Evolutionary conservation across 2,329 filamentous ascomycete genomes (phyloP).

Genomic region (Annulohypoxylon truncatum): DNA sequence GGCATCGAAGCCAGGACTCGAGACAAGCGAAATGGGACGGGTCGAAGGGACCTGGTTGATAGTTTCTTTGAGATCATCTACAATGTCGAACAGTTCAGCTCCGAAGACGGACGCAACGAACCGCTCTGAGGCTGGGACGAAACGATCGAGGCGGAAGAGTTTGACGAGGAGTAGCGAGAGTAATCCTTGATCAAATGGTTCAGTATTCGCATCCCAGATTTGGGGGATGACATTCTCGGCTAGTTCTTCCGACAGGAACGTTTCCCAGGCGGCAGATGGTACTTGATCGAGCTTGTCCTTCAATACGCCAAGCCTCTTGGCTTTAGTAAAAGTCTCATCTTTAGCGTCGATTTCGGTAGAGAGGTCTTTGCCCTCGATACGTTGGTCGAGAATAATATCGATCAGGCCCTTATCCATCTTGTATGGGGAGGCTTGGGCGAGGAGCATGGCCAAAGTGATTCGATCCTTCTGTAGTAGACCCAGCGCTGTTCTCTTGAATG

Average conservation of each 20-base stretch:
- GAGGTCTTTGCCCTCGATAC: slow-evolving; percentile 80
- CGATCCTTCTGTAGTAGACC: slow-evolving; percentile 93
- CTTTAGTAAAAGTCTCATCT: slow-evolving; percentile 75
- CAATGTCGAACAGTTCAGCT: slow-evolving; percentile 80
- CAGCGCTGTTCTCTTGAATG: slow-evolving; percentile 93
- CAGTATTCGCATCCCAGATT: slow-evolving; percentile 74
- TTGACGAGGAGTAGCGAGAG: slow-evolving; percentile 91
- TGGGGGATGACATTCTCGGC: slow-evolving; percentile 86
- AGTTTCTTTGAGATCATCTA: slow-evolving; percentile 86
- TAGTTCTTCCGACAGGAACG: slow-evolving; percentile 85
- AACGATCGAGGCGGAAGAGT: slow-evolving; percentile 93
- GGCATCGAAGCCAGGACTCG: slow-evolving; percentile 95
- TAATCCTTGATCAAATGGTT: slow-evolving; percentile 79
- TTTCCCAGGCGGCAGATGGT: slow-evolving; percentile 75
- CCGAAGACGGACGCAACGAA: slow-evolving; percentile 91
- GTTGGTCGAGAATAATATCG: slow-evolving; percentile 84
- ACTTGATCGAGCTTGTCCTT: slow-evolving; percentile 76
- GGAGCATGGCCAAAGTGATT: slow-evolving; percentile 92
- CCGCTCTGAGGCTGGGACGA: slow-evolving; percentile 91
- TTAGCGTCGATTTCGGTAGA: slow-evolving; percentile 74
- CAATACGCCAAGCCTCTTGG: slow-evolving; percentile 76
- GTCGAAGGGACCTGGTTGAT: slow-evolving; percentile 85
- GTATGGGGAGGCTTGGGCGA: slow-evolving; percentile 95
- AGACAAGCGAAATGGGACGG: slow-evolving; percentile 90
- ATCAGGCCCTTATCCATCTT: slow-evolving; percentile 92